Percentiles rank a stretch among this genome's conserved stretches.
Conservation (phyloP, 805 yeast genomes). For the Kodamaea neixiangensis region DNA sequence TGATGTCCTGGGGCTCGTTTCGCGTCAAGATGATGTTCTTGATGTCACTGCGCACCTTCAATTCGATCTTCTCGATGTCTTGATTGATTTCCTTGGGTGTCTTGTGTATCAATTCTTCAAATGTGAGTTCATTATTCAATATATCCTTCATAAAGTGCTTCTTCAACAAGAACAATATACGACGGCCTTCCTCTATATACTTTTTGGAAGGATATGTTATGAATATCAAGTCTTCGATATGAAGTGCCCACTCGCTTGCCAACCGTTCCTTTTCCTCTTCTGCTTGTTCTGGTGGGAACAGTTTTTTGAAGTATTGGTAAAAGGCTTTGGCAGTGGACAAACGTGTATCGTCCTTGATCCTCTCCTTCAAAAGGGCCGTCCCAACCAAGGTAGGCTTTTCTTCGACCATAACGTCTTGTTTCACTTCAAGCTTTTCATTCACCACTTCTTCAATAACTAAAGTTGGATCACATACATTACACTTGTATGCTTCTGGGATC, state of each 20-base stretch:
- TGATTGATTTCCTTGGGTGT: slow-evolving; percentile 80
- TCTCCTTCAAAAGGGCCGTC: slow-evolving; percentile 11
- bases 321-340: slow-evolving; percentile 55
- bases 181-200: slow-evolving; percentile 71
- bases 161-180: slow-evolving; percentile 63
- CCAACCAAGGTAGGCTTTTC: slow-evolving; percentile 6
- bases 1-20: slow-evolving; percentile 54
- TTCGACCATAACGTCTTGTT: slow-evolving; percentile 4
- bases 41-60: slow-evolving; percentile 68
- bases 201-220: slow-evolving; percentile 28
- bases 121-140: slow-evolving; percentile 51
- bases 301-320: slow-evolving; percentile 41
- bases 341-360: slow-evolving; percentile 39
- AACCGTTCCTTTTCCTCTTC: slow-evolving; percentile 29
- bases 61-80: slow-evolving; percentile 68
- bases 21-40: slow-evolving; percentile 67
- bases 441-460: slow-evolving; percentile 9
- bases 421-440: slow-evolving; percentile 6
- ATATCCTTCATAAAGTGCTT: slow-evolving; percentile 62
- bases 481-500: slow-evolving; percentile 51
- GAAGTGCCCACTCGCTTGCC: slow-evolving; percentile 48
- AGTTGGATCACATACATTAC: slow-evolving; percentile 56
- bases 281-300: slow-evolving; percentile 32
- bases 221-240: slow-evolving; percentile 54
- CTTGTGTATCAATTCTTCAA: slow-evolving; percentile 61